Evolutionary conservation across 140 eudicot species (phyloP).

Genomic region (Artemisia princeps): DNA sequence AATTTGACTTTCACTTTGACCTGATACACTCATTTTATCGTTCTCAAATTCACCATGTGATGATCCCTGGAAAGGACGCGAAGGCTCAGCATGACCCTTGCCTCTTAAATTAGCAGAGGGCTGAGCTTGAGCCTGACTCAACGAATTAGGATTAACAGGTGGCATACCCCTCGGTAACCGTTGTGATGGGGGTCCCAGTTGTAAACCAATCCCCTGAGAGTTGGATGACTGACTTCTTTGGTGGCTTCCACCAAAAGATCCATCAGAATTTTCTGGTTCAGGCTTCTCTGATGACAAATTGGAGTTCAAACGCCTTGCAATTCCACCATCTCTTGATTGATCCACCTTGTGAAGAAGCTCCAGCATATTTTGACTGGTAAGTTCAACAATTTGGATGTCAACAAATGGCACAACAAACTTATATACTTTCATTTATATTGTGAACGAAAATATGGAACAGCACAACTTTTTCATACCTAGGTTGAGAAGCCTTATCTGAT

Average conservation of each 20-base stretch:
- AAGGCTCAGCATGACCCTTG: slow-evolving; percentile 33
- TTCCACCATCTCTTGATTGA: slow-evolving; percentile 55
- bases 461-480: slow-evolving; percentile 37
- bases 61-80: slow-evolving; percentile 28
- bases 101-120: slow-evolving; percentile 37
- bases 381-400: slow-evolving; percentile 17
- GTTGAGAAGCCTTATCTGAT: slow-evolving; percentile 39
- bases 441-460: neutral
- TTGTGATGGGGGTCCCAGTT: slow-evolving; percentile 84
- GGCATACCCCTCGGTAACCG: slow-evolving; percentile 36
- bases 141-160: slow-evolving; percentile 24
- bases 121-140: slow-evolving; percentile 34
- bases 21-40: slow-evolving; percentile 29
- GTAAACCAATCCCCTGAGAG: slow-evolving; percentile 79
- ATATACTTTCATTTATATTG: slow-evolving; percentile 8
- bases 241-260: slow-evolving; percentile 43
- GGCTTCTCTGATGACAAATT: slow-evolving; percentile 45
- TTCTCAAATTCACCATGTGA: slow-evolving; percentile 32
- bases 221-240: slow-evolving; percentile 56
- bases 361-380: slow-evolving; percentile 71
- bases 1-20: slow-evolving; percentile 29
- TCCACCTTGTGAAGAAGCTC: slow-evolving; percentile 91
- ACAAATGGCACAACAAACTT: slow-evolving; percentile 4
- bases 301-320: slow-evolving; percentile 29
- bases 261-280: slow-evolving; percentile 57